phyloP scores from a whole-genome alignment of 257 asterid genomes.

The Solanum etuberosum region DNA sequence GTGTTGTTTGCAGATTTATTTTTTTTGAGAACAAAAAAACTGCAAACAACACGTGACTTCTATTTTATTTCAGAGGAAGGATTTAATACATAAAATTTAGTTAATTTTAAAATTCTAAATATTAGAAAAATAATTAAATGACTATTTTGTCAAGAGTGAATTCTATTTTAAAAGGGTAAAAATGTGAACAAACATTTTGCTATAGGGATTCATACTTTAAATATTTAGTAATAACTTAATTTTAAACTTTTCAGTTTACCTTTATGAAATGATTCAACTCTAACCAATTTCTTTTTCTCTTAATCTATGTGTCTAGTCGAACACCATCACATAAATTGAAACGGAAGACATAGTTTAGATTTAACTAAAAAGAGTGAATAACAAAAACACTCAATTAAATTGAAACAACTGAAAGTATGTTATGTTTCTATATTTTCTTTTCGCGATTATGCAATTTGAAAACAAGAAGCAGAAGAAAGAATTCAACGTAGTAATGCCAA shows the following conservation, averaged over 20 bases:
- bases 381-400: not conserved
- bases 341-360: too few relatives aligned
- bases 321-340: not conserved
- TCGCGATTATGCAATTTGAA: not conserved
- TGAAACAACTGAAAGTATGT: not conserved
- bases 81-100: not conserved
- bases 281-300: too few relatives aligned
- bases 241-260: too few relatives aligned
- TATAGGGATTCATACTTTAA: not conserved
- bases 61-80: not conserved
- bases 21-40: too few relatives aligned
- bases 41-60: too few relatives aligned
- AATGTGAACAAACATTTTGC: not conserved
- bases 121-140: not conserved
- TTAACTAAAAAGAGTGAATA: not conserved
- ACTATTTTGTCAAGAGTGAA: not conserved
- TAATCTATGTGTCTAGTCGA: not conserved
- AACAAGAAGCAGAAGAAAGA: not conserved
- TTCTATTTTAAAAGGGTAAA: not conserved
- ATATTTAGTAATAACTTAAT: too few relatives aligned
- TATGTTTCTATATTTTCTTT: not conserved
- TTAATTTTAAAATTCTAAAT: not conserved
- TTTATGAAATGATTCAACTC: not conserved
- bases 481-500: not conserved
- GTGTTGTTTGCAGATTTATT: too few relatives aligned